phyloP scores from a whole-genome alignment of 2,329 filamentous ascomycete species.

The Arthroderma uncinatum region DNA sequence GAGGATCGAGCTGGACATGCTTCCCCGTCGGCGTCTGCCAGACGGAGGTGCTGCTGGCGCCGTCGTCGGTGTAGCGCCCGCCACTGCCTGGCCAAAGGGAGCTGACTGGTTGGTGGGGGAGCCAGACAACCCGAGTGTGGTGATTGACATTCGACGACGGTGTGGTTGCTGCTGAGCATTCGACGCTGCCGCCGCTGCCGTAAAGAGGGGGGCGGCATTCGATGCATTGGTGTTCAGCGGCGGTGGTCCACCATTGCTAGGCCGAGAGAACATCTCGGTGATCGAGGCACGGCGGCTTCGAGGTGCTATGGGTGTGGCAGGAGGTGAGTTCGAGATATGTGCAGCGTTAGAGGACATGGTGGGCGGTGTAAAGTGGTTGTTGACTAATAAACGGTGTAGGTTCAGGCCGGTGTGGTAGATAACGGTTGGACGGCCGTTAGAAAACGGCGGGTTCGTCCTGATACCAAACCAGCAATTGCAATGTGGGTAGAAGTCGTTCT shows the following conservation, averaged over 20 bases:
- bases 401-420: not conserved
- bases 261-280: conserved; percentile 31
- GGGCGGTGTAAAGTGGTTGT: not conserved
- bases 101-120: conserved; percentile 49
- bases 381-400: not conserved
- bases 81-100: conserved; percentile 29
- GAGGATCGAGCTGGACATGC: conserved; percentile 52
- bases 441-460: not conserved
- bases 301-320: conserved; percentile 25
- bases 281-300: conserved; percentile 39
- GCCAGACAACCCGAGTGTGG: conserved; percentile 62
- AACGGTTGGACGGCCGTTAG: not conserved
- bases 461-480: not conserved
- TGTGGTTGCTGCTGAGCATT: conserved; percentile 33
- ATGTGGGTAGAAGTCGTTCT: not conserved
- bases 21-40: conserved; percentile 43
- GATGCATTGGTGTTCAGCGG: conserved; percentile 45
- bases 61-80: not conserved
- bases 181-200: conserved; percentile 34
- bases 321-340: conserved; percentile 18
- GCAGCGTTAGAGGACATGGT: not conserved
- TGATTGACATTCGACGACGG: conserved; percentile 57
- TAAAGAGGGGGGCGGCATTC: conserved; percentile 32
- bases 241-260: conserved; percentile 18
- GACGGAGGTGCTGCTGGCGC: conserved; percentile 34